Conservation (phyloP, 306 rosid species). For the Geum urbanum region DNA sequence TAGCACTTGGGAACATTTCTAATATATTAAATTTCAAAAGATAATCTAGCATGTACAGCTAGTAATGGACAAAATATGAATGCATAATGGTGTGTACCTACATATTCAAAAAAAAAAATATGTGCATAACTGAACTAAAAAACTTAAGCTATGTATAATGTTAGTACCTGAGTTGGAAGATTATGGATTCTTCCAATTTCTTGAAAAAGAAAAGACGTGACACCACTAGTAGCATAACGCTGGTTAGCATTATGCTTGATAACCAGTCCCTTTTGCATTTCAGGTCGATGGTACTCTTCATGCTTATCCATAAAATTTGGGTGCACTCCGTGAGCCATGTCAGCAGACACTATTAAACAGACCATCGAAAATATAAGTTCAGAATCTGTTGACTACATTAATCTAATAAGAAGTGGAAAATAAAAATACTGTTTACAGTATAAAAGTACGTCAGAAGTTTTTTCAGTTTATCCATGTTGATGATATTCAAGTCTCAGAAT, state of each 20-base stretch:
- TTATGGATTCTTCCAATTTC: conserved; percentile 75
- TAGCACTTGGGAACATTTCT: background rate
- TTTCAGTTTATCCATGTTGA: background rate
- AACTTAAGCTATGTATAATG: background rate
- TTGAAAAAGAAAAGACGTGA: conserved; percentile 85
- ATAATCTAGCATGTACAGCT: background rate
- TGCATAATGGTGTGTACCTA: too few relatives aligned
- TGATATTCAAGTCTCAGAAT: background rate
- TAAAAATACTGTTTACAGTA: background rate
- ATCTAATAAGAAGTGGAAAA: conserved; percentile 10
- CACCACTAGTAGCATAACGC: conserved; percentile 91
- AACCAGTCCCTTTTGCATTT: conserved; percentile 85
- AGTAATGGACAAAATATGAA: background rate
- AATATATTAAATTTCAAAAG: background rate
- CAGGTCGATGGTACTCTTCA: conserved; percentile 87
- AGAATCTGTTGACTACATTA: conserved; percentile 22
- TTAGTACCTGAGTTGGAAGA: conserved; percentile 78
- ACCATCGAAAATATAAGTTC: conserved; percentile 30
- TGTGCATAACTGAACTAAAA: background rate
- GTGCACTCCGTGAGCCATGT: conserved; percentile 99
- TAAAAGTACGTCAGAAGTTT: background rate
- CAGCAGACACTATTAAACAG: conserved; percentile 75
- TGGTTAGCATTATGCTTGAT: conserved; percentile 95
- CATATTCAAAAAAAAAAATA: background rate
- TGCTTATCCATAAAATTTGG: conserved; percentile 90